Base-by-base conservation (phyloP, 257 asterid genomes). In the Salvia hispanica region DNA sequence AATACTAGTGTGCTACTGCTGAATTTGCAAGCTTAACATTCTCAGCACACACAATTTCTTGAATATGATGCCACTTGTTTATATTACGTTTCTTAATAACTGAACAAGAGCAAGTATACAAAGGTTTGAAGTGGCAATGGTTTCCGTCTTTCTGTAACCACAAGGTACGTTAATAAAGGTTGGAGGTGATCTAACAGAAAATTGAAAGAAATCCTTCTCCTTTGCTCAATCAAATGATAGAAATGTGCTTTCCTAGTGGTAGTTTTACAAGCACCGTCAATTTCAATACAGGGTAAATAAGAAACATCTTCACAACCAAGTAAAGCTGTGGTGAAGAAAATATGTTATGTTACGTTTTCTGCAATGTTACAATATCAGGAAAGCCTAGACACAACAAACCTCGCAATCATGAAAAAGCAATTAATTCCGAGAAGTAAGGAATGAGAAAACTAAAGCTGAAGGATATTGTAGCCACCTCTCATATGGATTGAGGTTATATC, bases 381-480 rank as follows among this genome's bases (percentile, higher is more conserved):
- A 47, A 15, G 48, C 15, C 48, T 6, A 15, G 28, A 40, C 71
- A 58, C 44, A 33, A 28, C 61, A 18, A 57, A 51, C 60, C 52
- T 12, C 44, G 51, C 21, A 42, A 14, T 68, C 47, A 52, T 37
- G 39, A 45, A 68, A 59, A 58, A 3, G 28, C 21, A 68, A 42
- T 34, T 42, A 42, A 62, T 18, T 21, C 54, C 7, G 12, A 25
- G 25, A 39, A 55, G 14, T 15, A 33, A 46, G 16, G 28, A 52
- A 52, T 4, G 67, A 42, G 36, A 54, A 47, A 7, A 36, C 15
- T 42, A 33, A 13, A 64, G 72, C 47, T 62, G 65, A 56, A 42
- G 73, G 7, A 25, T 54, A 56, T 51, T 43, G 51, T 1, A 58
- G 15, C 73, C 34, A 45, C 37, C 52, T 9, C 31, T 45, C 18